Conservation (phyloP, 345 rosid species). For the Ricinus communis region DNA sequence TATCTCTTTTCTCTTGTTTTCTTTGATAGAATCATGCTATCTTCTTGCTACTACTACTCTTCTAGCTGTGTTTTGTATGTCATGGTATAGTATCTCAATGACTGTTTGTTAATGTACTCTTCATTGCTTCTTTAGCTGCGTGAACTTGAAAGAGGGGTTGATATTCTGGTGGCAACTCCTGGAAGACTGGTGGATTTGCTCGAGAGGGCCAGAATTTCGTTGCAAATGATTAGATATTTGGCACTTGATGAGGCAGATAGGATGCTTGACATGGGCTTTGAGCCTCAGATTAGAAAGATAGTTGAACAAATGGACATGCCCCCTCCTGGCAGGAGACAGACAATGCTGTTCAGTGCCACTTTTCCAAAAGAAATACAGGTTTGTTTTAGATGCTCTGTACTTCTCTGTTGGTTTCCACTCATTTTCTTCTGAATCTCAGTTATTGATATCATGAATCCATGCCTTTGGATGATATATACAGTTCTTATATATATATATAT, state of each 20-base stretch:
- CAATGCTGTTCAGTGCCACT: constrained; percentile 96
- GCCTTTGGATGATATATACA: neutral
- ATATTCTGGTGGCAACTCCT: constrained; percentile 98
- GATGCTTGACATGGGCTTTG: constrained; percentile 99
- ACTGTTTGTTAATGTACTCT: neutral
- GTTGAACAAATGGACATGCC: constrained; percentile 99
- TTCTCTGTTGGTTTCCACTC: neutral
- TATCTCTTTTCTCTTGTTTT: neutral
- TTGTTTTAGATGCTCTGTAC: neutral
- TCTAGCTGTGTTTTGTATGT: neutral
- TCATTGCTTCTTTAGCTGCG: constrained; percentile 58
- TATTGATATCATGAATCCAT: neutral
- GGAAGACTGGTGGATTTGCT: constrained; percentile 94
- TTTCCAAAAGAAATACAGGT: constrained; percentile 99
- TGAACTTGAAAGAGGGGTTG: constrained; percentile 96
- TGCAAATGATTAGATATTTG: constrained; percentile 85
- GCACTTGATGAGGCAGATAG: constrained; percentile 99
- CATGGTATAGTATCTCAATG: neutral
- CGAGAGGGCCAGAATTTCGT: constrained; percentile 93
- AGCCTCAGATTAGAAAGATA: constrained; percentile 98
- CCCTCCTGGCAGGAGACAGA: constrained; percentile 82
- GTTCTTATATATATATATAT: too few relatives aligned
- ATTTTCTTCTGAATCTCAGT: neutral
- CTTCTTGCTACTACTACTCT: neutral
- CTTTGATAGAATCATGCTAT: too few relatives aligned